Evolutionary conservation across 73 alveolate species (phyloP).

Genomic region (Halteria grandinella): DNA sequence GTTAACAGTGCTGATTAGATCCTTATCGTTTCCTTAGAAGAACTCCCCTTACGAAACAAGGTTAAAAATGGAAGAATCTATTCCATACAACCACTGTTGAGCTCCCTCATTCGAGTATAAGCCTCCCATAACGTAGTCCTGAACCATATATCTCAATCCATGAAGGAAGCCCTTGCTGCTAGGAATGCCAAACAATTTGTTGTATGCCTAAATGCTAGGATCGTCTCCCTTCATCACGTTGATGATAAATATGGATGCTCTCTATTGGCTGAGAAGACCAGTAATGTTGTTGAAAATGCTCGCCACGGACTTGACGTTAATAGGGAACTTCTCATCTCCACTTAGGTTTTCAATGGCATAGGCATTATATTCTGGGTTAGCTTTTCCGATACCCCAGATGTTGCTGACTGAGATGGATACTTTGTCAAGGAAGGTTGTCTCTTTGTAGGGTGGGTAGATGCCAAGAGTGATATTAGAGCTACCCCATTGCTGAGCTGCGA

Average conservation of each 20-base stretch:
- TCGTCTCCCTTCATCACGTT: not conserved
- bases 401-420: not conserved
- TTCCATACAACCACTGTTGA: not conserved
- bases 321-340: not conserved
- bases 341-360: constrained; percentile 9
- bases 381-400: not conserved
- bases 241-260: not conserved
- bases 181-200: not conserved
- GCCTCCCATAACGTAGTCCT: constrained; percentile 9
- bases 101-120: not conserved
- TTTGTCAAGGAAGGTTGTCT: not conserved
- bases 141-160: constrained; percentile 18
- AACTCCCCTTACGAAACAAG: not conserved
- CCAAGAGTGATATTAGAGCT: constrained; percentile 1
- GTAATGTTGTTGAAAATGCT: constrained; percentile 11
- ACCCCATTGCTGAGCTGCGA: constrained; percentile 8
- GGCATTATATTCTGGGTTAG: not conserved
- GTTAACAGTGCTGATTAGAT: not conserved
- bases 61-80: not conserved
- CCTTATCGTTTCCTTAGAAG: constrained; percentile 35
- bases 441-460: not conserved
- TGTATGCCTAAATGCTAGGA: not conserved
- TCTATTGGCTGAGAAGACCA: constrained; percentile 8
- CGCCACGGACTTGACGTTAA: not conserved
- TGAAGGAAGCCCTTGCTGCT: not conserved